A percentile compares a stretch with the other conserved stretches of the same genome.
phyloP scores from a whole-genome alignment of 2,329 filamentous ascomycete species.

The Phaeomoniella chlamydospora region DNA sequence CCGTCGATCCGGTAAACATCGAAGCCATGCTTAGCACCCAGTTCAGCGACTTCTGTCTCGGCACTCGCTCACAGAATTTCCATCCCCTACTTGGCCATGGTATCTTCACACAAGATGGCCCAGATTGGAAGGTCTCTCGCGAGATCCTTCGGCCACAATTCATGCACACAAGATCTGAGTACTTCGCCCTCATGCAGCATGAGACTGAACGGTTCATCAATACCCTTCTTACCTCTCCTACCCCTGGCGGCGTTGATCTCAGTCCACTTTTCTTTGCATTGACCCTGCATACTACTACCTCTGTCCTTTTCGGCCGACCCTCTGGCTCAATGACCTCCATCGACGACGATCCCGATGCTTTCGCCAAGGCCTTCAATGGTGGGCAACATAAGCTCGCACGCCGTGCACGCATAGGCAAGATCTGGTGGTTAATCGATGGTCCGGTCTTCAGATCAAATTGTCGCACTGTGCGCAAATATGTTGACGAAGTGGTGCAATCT shows the following conservation, averaged over 20 bases:
- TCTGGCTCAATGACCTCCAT: conserved; percentile 1
- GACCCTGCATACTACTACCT: conserved; percentile 71
- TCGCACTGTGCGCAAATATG: conserved; percentile 9
- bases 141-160: conserved; percentile 61
- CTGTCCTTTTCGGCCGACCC: conserved; percentile 71
- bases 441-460: conserved; percentile 13
- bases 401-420: conserved; percentile 22
- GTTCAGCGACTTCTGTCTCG: conserved; percentile 69
- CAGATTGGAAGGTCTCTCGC: conserved; percentile 67
- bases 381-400: conserved; percentile 20
- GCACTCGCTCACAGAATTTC: conserved; percentile 65
- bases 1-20: conserved; percentile 75
- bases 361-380: conserved; percentile 8
- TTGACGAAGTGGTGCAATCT: conserved; percentile 7
- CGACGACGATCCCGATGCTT: conserved; percentile 6
- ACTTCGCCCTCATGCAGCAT: conserved; percentile 17
- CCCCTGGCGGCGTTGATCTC: conserved; percentile 49
- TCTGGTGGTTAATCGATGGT: conserved; percentile 29
- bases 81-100: conserved; percentile 74
- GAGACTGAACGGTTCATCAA: conserved; percentile 8
- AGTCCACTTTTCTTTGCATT: conserved; percentile 68
- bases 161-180: conserved; percentile 15
- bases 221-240: background rate
- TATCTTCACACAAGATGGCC: conserved; percentile 70
- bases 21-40: conserved; percentile 82